Percentiles rank a stretch among this genome's conserved stretches.
Evolutionary conservation across 2,329 filamentous ascomycete species (phyloP).

Genomic region (Albophoma yamanashiensis): DNA sequence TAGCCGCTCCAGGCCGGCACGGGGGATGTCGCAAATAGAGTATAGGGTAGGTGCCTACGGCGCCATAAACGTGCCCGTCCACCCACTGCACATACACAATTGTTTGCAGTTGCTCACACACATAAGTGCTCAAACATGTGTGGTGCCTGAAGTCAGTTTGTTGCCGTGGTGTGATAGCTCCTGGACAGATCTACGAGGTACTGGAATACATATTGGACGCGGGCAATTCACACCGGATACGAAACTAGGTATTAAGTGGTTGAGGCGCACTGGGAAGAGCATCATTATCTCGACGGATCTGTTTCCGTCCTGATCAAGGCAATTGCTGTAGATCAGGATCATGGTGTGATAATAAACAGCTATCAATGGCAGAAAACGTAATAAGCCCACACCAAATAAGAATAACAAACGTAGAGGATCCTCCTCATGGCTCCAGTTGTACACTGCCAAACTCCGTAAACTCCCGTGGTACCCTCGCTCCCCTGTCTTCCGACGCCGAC

Average conservation of each 20-base stretch:
- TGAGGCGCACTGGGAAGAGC: too few species aligned
- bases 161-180: not conserved
- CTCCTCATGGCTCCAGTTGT: not conserved
- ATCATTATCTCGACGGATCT: too few species aligned
- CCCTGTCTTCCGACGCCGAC: not conserved
- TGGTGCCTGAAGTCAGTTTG: not conserved
- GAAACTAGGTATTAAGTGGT: too few species aligned
- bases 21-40: not conserved
- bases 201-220: too few species aligned
- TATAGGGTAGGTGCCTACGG: not conserved
- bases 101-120: too few species aligned
- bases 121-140: not conserved
- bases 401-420: not conserved
- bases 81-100: too few species aligned
- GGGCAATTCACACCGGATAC: too few species aligned
- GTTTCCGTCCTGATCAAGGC: too few species aligned
- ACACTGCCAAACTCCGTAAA: not conserved
- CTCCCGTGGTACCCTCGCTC: not conserved
- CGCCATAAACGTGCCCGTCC: not conserved
- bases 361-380: not conserved
- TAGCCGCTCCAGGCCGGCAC: not conserved
- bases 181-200: not conserved
- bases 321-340: not conserved
- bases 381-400: not conserved
- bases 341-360: not conserved